Conservation (phyloP, 2,329 filamentous ascomycete genomes). For the Penicillium sp. region DNA sequence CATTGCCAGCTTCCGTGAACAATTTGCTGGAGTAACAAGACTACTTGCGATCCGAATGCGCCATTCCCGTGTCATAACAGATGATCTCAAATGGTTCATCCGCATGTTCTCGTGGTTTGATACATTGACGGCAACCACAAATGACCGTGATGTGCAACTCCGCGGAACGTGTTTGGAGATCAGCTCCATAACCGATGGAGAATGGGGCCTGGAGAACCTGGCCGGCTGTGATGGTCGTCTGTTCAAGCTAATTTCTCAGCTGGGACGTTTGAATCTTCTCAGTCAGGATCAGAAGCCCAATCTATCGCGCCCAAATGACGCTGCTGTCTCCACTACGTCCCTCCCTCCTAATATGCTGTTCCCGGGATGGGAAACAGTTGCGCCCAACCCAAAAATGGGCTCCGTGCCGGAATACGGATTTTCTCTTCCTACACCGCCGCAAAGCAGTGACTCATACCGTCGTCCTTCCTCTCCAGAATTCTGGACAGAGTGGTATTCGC, state of each 20-base stretch:
- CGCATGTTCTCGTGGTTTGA: conserved; percentile 93
- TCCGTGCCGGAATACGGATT: conserved; percentile 35
- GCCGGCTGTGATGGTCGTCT: conserved; percentile 82
- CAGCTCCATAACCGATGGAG: conserved; percentile 62
- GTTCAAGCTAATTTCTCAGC: conserved; percentile 80
- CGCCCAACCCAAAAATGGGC: conserved; percentile 33
- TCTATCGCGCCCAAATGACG: conserved; percentile 25
- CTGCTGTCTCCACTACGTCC: conserved; percentile 25
- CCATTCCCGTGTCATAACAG: conserved; percentile 60
- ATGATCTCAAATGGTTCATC: conserved; percentile 75
- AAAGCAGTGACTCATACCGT: conserved; percentile 18
- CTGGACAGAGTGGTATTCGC: conserved; percentile 82
- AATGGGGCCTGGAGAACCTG: conserved; percentile 76
- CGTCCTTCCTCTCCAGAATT: conserved; percentile 49
- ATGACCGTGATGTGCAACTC: conserved; percentile 84
- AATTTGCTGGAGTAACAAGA: conserved; percentile 90
- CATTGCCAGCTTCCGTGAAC: conserved; percentile 87
- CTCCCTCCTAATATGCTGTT: conserved; percentile 38
- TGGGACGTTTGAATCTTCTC: conserved; percentile 80
- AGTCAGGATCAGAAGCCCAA: conserved; percentile 60
- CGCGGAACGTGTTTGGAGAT: conserved; percentile 62
- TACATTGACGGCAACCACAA: conserved; percentile 86
- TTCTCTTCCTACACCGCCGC: conserved; percentile 32
- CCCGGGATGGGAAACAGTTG: conserved; percentile 20
- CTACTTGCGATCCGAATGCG: conserved; percentile 73